Evolutionary conservation across 2,329 filamentous ascomycete species (phyloP), one percentile per base, ranked within the genome.

Genomic region (Paraphaeosphaeria minitans): DNA sequence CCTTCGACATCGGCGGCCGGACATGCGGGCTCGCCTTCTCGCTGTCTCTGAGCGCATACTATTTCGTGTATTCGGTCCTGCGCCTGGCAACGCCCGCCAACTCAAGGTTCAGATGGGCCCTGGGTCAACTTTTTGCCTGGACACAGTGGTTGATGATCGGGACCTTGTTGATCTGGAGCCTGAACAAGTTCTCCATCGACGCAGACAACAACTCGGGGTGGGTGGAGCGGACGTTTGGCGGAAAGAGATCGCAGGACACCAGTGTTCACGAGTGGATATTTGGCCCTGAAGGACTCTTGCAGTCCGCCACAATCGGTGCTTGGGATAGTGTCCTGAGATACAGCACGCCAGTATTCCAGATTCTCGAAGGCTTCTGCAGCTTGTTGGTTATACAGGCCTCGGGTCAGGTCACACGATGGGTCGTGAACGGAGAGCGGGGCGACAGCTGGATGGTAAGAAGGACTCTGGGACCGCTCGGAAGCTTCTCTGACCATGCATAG

Each of bases 1-100:
- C 94, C 72, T 98, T 98, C 82, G 95, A 99, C 86, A 94, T 98
- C 72, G 95, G 95, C 75, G 95, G 95, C 62, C 89, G 92, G 72
- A 93, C 95, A 70, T 96, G 93, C 74, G 95, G 95, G 59, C 84
- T 99, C 73, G 94, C 93, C 63, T 98, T 96, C 82, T 97, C 93
- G 74, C 85, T 98, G 55, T 87, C 91, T 49, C 86, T 98, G 55
- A 93, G 94, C 68, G 83, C 85, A 70, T 98, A 96, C 83, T 98
- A 98, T 82, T 89, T 97, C 76, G 79, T 92, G 76, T 93, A 95
- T 80, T 97, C 93, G 57, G 81, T 87, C 63, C 82, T 95, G 65
- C 91, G 90, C 73, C 84, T 97, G 60, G 83, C 88, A 14, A 96
- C 93, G 0, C 92, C 93, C n/a, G 87, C 90, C 27, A 81, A 81